Evolutionary conservation across 768 basidiomycete species (phyloP).

Genomic region (Trametes punicea): DNA sequence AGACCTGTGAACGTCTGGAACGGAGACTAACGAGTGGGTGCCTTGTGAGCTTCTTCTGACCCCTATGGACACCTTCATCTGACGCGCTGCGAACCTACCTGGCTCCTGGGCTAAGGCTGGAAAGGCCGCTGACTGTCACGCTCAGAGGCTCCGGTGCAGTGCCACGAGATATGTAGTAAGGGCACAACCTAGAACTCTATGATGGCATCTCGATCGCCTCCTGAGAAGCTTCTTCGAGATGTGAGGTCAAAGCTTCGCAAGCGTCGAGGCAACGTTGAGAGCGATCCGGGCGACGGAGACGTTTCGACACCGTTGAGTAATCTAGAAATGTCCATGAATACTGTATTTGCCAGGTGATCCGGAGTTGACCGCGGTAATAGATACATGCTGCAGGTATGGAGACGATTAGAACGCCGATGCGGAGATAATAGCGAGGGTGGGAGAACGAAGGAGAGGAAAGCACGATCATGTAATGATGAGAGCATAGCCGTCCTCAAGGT

Average conservation of each 20-base stretch:
- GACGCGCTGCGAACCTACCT: constrained; percentile 6
- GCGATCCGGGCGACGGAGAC: neutral
- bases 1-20: too few relatives aligned
- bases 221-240: constrained; percentile 2
- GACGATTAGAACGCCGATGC: constrained; percentile 6
- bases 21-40: too few relatives aligned
- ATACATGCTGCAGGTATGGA: constrained; percentile 18
- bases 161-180: constrained; percentile 3
- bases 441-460: constrained; percentile 8
- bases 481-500: constrained; percentile 50
- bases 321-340: constrained; percentile 3
- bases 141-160: constrained; percentile 2
- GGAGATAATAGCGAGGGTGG: constrained; percentile 4
- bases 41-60: constrained; percentile 10
- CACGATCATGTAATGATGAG: constrained; percentile 49
- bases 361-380: constrained; percentile 14
- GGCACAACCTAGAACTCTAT: neutral
- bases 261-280: neutral
- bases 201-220: constrained; percentile 5
- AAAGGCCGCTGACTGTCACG: constrained; percentile 7
- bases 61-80: constrained; percentile 1
- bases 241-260: neutral
- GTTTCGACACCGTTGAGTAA: neutral
- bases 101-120: neutral
- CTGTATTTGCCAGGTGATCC: constrained; percentile 14